Base-by-base conservation (phyloP, 2,329 filamentous ascomycete species). In the Ciborinia camelliae region DNA sequence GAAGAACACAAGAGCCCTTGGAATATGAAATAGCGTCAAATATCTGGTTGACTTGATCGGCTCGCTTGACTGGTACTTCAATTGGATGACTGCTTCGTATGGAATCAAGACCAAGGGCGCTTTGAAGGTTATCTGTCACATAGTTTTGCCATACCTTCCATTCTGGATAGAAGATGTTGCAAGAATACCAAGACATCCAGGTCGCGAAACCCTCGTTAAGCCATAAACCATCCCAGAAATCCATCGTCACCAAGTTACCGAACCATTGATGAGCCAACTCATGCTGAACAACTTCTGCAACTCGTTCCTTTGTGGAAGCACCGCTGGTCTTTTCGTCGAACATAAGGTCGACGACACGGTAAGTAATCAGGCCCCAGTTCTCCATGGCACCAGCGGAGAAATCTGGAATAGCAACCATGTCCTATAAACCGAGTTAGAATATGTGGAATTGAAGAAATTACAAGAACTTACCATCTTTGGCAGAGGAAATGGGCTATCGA, bases 131-230 rank as follows among this genome's bases (percentile, higher is more conserved):
- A 74, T 97, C 93, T 39, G 91, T 93, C 64, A 98, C 93, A 76
- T 97, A 98, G 35, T 88, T 89, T 78, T 98, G 87, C 94, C 94
- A 98, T 18, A 98, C 92, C 79, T 96, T 96, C 94, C 94, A 98
- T 77, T 98, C 94, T 10, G 94, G 94, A 79, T 93, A 98, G 81
- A 98, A 97, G 65, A 85, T 85, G 76, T 98, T 94, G 83, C 92
- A 96, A 51, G 91, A 92, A 79, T 95, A 95, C 91, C 92, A 90
- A 67, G 90, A 93, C 91, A 95, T 92, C 87, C 90, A 91, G 47
- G 91, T 96, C 39, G 92, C 91, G 72, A 96, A 96, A 43, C 91
- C 91, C 77, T 96, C 91, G 77, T 98, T 98, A 62, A 98, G 85
- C 94, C 94, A 98, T 9, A 98, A 81, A 63, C 93, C 94, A 77